Percentiles rank a stretch among this genome's conserved stretches.
Conservation (phyloP, 345 rosid species). For the rapeseed (Brassica napus) region Da-Ae NC_063438.1:26662501-26663000, state of each 20-base stretch:
- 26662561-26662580: conserved; percentile 47
- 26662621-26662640: background rate
- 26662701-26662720: background rate
- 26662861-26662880: background rate
- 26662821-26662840: background rate
- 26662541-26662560: conserved; percentile 48
- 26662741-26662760: background rate
- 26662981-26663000: no score
- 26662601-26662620: background rate
- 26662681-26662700: background rate
- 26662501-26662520: background rate
- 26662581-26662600: conserved; percentile 28
- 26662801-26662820: background rate
- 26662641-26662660: background rate
- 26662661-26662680: background rate
- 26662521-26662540: conserved; percentile 29
- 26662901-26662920: background rate
- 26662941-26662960: background rate
- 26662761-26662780: background rate
- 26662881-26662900: background rate
- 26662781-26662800: background rate
- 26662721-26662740: background rate
- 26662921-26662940: background rate
- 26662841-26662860: background rate
- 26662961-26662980: no score